These are phyloP conservation scores for Clavulina sp. DNA, from an alignment of 768 basidiomycete genomes.

Conservation along the genomic window DNA sequence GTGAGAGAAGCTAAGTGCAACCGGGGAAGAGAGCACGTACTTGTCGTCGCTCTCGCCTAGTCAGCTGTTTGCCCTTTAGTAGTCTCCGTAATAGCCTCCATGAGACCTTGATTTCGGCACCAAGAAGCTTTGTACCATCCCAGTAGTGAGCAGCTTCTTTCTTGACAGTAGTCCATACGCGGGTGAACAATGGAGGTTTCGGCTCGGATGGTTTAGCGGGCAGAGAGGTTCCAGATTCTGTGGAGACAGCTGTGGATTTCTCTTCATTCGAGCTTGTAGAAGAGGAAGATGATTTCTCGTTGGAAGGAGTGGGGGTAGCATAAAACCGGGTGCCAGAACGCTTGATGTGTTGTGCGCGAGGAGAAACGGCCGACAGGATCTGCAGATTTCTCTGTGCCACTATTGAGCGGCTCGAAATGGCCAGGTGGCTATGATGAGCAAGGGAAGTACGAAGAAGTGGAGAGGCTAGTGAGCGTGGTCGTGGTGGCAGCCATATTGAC, in stretches of 20 bases:
- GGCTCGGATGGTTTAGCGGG: slow-evolving; percentile 5
- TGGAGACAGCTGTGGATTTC: too few species aligned
- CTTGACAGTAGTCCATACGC: slow-evolving; percentile 86
- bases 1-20: slow-evolving; percentile 1
- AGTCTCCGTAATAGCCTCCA: slow-evolving; percentile 79
- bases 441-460: too few species aligned
- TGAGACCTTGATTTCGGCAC: slow-evolving; percentile 86
- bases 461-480: too few species aligned
- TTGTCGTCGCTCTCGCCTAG: slow-evolving; percentile 86
- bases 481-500: slow-evolving; percentile 7
- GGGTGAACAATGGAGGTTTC: slow-evolving; percentile 19
- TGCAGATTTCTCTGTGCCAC: too few species aligned
- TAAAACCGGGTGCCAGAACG: too few species aligned
- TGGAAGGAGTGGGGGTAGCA: too few species aligned
- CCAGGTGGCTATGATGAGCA: too few species aligned
- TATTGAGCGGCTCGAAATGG: too few species aligned
- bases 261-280: slow-evolving; percentile 1
- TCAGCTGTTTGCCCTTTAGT: slow-evolving; percentile 76
- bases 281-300: background rate
- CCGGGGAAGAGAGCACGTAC: slow-evolving; percentile 23
- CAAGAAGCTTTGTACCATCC: slow-evolving; percentile 87
- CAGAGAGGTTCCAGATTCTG: background rate
- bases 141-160: slow-evolving; percentile 94
- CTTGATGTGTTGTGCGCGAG: too few species aligned
- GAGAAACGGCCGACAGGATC: too few species aligned